Base-by-base conservation (phyloP, 805 yeast genomes). In the Alloascoidea africana region DNA sequence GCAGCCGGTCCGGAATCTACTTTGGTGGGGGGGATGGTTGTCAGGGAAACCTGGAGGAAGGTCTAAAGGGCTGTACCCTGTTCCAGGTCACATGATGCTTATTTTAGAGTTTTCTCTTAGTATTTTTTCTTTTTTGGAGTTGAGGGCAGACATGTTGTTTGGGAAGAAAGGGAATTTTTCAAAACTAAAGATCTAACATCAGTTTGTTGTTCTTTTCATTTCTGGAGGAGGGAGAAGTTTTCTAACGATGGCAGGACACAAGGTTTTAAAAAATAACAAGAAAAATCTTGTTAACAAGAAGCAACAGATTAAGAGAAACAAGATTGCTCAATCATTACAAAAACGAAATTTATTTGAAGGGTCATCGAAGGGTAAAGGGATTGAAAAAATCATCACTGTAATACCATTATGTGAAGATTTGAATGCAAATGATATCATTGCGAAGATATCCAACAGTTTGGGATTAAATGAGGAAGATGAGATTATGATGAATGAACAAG, bases 131-230 rank as follows among this genome's bases (percentile, higher is more conserved):
- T 23, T 23, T 23, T 23, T n/a, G n/a, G n/a, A 8, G 8, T n/a
- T n/a, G n/a, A 23, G n/a, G n/a, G 8, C 30, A 8, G n/a, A 23
- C 8, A 23, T 23, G 8, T 23, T 23, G 8, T 23, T 23, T 23
- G 30, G n/a, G 8, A 8, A 23, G n/a, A 23, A 8, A 23, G 30
- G n/a, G n/a, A 23, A 8, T 8, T 23, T 16, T 32, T 32, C n/a
- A 11, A 5, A 34, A 34, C 97, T 51, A 91, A 91, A 61, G 70
- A 87, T 5, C 93, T 85, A 68, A 93, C 91, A 55, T 73, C 94
- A 2, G 81, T 77, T 53, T 98, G 91, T 63, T 72, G 95, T 15
- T 73, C 94, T 11, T 91, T 91, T 53, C 81, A 95, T 42, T 73
- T 86, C 27, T 57, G 89, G 50, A 93, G 86, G 53, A 82, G 84